A percentile compares a stretch with the other conserved stretches of the same genome.
Conservation (phyloP, 495 filamentous ascomycete genomes). For the Trichoderma asperelloides region DNA sequence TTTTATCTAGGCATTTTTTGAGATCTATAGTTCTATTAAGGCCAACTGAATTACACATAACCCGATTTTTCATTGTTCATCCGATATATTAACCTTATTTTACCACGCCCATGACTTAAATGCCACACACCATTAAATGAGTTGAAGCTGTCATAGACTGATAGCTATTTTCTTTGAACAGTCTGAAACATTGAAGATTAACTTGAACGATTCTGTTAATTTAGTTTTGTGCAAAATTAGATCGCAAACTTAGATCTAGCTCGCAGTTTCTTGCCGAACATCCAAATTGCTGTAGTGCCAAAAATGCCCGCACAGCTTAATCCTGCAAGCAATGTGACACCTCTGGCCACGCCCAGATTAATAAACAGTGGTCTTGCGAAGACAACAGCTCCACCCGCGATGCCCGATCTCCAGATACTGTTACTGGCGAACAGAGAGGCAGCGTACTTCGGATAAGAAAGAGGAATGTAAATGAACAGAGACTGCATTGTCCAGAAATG, state of each 20-base stretch:
- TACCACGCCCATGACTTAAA: too few species aligned
- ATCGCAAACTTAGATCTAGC: background rate
- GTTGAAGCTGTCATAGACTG: too few species aligned
- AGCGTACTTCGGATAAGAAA: background rate
- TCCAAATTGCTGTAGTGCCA: background rate
- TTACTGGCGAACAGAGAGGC: background rate
- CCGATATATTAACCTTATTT: too few species aligned
- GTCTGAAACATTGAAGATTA: too few species aligned
- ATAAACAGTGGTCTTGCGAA: background rate
- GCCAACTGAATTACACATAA: too few species aligned
- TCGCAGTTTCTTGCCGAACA: background rate
- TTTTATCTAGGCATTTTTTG: too few species aligned
- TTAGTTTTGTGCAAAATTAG: background rate
- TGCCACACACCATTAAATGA: too few species aligned
- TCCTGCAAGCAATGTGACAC: background rate
- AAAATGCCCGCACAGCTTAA: background rate
- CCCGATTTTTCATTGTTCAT: too few species aligned
- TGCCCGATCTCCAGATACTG: background rate
- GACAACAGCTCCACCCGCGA: background rate
- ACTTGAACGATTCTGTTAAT: background rate
- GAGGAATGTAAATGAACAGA: background rate
- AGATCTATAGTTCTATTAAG: too few species aligned
- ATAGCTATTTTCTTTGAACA: too few species aligned
- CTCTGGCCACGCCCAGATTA: background rate
- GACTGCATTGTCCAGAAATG: slow-evolving; percentile 2